Conservation (phyloP, 192 early-diverging fungal genomes). For the Backusella morwellensis region DNA sequence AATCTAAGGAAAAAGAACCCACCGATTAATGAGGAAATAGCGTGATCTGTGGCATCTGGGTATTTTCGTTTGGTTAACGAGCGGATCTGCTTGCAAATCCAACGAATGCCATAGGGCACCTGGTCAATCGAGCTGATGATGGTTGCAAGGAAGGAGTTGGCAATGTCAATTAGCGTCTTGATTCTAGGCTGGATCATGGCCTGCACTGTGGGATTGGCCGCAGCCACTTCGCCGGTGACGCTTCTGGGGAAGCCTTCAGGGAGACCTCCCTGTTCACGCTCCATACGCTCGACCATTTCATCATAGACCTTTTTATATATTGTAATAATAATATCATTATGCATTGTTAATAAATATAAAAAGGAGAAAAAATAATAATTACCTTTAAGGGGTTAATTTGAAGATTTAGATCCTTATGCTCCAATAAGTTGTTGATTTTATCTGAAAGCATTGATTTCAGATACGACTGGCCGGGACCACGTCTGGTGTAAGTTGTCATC, state of each 20-base stretch:
- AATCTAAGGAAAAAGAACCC: slow-evolving; percentile 97
- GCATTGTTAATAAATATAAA: background rate
- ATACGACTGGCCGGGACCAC: slow-evolving; percentile 92
- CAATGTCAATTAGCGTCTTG: slow-evolving; percentile 81
- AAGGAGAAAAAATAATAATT: background rate
- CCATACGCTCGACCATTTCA: slow-evolving; percentile 73
- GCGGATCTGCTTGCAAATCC: slow-evolving; percentile 98
- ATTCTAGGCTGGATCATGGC: slow-evolving; percentile 79
- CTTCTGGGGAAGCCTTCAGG: slow-evolving; percentile 66
- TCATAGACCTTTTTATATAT: slow-evolving; percentile 58
- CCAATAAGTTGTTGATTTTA: slow-evolving; percentile 81
- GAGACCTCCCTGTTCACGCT: slow-evolving; percentile 55
- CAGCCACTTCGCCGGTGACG: slow-evolving; percentile 79
- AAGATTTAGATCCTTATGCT: slow-evolving; percentile 80
- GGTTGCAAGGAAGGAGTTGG: slow-evolving; percentile 80
- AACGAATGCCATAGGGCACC: slow-evolving; percentile 94
- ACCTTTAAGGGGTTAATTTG: slow-evolving; percentile 95
- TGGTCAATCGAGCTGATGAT: slow-evolving; percentile 86
- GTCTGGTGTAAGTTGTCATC: slow-evolving; percentile 97
- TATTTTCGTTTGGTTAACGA: slow-evolving; percentile 91
- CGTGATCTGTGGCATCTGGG: slow-evolving; percentile 86
- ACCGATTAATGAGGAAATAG: slow-evolving; percentile 92
- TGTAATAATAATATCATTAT: too few species aligned
- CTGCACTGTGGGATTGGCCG: slow-evolving; percentile 78
- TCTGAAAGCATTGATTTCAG: slow-evolving; percentile 83